These are phyloP conservation scores for Taphrina pruni DNA, from an alignment of 1,139 yeast species.

Conservation along the genomic window DNA sequence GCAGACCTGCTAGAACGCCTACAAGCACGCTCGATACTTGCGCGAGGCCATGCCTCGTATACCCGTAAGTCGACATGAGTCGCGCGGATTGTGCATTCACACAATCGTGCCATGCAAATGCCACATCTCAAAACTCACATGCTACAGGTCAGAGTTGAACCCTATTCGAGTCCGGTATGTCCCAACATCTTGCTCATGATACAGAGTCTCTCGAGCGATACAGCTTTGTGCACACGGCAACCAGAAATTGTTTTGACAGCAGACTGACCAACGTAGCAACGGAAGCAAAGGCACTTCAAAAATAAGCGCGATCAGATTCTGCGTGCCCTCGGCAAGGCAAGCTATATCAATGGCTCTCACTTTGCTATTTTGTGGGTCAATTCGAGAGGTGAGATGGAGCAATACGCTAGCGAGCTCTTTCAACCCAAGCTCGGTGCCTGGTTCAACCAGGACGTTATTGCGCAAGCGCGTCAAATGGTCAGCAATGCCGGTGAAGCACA, in stretches of 20 bases:
- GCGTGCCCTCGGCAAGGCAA: conserved; percentile 39
- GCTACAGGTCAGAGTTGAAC: conserved; percentile 16
- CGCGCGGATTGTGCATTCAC: background rate
- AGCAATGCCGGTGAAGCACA: conserved; percentile 14
- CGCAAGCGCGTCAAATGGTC: conserved; percentile 40
- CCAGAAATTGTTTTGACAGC: conserved; percentile 3
- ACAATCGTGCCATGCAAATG: too few species aligned
- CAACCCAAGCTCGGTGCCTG: conserved; percentile 39
- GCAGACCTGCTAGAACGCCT: background rate
- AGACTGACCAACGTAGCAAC: conserved; percentile 27
- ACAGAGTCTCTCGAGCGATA: too few species aligned
- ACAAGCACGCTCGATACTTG: background rate
- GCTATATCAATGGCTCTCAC: conserved; percentile 42
- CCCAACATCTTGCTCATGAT: too few species aligned
- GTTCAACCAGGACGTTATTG: conserved; percentile 38
- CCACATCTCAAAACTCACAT: background rate
- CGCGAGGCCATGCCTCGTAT: conserved; percentile 26
- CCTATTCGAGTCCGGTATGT: conserved; percentile 28
- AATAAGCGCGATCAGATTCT: conserved; percentile 40
- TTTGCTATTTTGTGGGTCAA: conserved; percentile 43
- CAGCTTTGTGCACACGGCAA: too few species aligned
- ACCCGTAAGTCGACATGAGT: conserved; percentile 1
- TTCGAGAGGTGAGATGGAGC: conserved; percentile 39
- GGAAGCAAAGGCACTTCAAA: conserved; percentile 40
- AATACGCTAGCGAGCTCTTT: conserved; percentile 39